Percentiles rank a stretch among this genome's conserved stretches.
These are phyloP conservation scores for Paramecium sexaurelia DNA, from an alignment of 73 alveolate species.

Conservation along the genomic window DNA sequence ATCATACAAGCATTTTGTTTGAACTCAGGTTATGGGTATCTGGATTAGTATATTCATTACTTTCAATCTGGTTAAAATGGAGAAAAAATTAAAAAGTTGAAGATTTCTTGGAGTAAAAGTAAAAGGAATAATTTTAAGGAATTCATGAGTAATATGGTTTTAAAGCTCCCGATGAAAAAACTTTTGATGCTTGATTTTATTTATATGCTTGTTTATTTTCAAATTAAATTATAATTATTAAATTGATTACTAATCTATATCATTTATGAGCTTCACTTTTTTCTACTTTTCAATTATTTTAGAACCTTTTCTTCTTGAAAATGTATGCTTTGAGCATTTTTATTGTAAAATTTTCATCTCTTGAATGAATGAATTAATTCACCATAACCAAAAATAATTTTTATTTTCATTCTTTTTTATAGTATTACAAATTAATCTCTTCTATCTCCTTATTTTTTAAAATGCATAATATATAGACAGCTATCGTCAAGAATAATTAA, in stretches of 20 bases:
- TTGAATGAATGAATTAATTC: background rate
- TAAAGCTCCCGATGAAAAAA: constrained; percentile 56
- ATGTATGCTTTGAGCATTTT: background rate
- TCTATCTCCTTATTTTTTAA: background rate
- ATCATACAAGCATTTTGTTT: constrained; percentile 39
- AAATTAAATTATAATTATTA: background rate
- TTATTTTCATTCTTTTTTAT: background rate
- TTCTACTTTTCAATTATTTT: background rate
- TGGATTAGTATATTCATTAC: constrained; percentile 4
- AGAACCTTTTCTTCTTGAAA: background rate
- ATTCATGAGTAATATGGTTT: constrained; percentile 62
- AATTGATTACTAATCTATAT: background rate
- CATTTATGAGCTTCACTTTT: background rate
- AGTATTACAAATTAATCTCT: background rate
- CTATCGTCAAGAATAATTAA: background rate
- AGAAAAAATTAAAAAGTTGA: constrained; percentile 42
- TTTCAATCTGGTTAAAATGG: constrained; percentile 45
- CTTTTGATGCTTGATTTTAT: constrained; percentile 65
- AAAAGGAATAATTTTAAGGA: constrained; percentile 24
- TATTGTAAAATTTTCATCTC: background rate
- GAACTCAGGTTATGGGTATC: constrained; percentile 60
- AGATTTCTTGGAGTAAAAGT: constrained; percentile 54
- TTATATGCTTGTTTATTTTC: background rate
- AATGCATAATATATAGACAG: background rate
- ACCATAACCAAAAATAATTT: background rate